Evolutionary conservation across 176 grass and related monocot species (phyloP).

Genomic region (Oryza meyeriana): DNA sequence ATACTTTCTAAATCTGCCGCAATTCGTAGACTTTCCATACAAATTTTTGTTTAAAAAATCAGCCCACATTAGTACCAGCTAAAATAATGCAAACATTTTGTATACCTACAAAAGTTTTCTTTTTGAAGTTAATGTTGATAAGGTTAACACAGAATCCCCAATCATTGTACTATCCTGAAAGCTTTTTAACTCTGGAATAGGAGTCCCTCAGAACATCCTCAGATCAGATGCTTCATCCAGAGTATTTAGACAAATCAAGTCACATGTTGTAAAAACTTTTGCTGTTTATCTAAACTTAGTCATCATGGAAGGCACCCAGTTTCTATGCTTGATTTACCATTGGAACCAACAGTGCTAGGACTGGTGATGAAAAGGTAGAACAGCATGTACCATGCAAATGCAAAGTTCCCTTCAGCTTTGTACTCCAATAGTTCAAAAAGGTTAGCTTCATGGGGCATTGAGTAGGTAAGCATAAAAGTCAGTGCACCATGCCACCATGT

Average conservation of each 20-base stretch:
- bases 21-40: constrained; percentile 28
- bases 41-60: constrained; percentile 17
- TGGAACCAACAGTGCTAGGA: constrained; percentile 12
- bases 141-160: constrained; percentile 30
- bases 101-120: constrained; percentile 18
- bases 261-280: constrained; percentile 38
- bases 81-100: constrained; percentile 24
- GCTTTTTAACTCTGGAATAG: constrained; percentile 3
- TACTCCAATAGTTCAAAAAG: constrained; percentile 25
- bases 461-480: constrained; percentile 37
- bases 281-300: constrained; percentile 21
- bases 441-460: constrained; percentile 28
- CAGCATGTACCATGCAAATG: constrained; percentile 12
- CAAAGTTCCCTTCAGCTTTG: constrained; percentile 24
- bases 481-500: constrained; percentile 20
- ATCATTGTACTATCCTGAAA: constrained; percentile 37
- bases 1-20: constrained; percentile 28
- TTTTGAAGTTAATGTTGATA: constrained; percentile 18
- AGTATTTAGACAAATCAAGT: constrained; percentile 25
- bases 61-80: not conserved
- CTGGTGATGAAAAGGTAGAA: constrained; percentile 37
- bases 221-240: constrained; percentile 44
- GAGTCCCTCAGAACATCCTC: constrained; percentile 15
- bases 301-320: constrained; percentile 23
- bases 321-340: constrained; percentile 33